Conservation (phyloP, 257 asterid genomes). For the Solanum tacnaense region DNA sequence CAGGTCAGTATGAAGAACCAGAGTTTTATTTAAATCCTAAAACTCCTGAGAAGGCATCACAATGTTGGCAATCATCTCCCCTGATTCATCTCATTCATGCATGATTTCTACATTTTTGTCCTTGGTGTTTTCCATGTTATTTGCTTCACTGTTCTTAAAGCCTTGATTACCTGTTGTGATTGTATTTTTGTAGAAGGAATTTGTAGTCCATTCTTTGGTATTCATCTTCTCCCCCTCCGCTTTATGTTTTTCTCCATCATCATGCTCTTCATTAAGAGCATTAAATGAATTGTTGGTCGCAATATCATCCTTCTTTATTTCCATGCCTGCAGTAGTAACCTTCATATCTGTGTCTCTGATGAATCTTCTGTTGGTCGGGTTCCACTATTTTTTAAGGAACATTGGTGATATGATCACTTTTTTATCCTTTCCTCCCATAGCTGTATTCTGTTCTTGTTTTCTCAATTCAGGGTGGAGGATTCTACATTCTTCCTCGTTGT, state of each 20-base stretch:
- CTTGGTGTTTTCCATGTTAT: neutral
- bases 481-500: neutral
- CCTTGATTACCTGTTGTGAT: neutral
- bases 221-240: neutral
- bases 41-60: neutral
- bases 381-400: neutral
- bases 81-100: no score
- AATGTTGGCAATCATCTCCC: neutral
- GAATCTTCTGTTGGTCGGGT: neutral
- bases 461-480: neutral
- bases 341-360: no score
- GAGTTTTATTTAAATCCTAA: neutral
- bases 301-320: neutral
- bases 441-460: no score
- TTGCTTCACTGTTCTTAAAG: no score
- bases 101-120: no score
- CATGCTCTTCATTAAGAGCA: neutral
- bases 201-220: neutral
- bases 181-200: neutral
- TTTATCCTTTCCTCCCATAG: neutral
- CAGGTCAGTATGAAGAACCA: neutral
- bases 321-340: neutral
- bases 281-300: neutral
- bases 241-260: neutral
- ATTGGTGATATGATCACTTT: neutral